Percentiles rank a stretch among this genome's conserved stretches.
These are phyloP conservation scores for Neoascochyta sp. DNA, from an alignment of 2,329 filamentous ascomycete species.

Conservation along the genomic window DNA sequence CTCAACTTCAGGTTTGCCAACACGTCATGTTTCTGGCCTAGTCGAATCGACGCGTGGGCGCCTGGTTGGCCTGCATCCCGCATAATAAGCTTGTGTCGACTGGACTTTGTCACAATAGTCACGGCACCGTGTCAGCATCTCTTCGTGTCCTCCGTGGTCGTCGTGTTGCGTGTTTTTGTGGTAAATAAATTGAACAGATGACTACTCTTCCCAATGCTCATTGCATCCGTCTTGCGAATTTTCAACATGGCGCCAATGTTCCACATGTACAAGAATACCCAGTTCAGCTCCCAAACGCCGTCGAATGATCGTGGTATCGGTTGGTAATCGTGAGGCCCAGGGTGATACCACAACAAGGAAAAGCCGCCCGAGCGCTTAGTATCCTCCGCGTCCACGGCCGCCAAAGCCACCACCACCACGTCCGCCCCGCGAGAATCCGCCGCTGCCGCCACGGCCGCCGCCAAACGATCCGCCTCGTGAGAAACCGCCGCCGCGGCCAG, in stretches of 20 bases:
- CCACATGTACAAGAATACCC: conserved; percentile 22
- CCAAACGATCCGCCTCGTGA: conserved; percentile 43
- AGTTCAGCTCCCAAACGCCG: conserved; percentile 32
- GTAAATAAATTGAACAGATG: conserved; percentile 10
- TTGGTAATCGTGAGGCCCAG: conserved; percentile 22
- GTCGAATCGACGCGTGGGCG: no score
- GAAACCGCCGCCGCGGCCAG: conserved; percentile 34
- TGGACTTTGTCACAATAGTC: no score
- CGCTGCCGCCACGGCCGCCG: conserved; percentile 21
- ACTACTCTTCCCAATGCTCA: conserved; percentile 9
- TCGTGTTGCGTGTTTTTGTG: conserved; percentile 6
- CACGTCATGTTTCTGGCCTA: no score
- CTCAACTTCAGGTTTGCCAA: no score
- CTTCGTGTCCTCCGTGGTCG: no score
- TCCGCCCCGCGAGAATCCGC: conserved; percentile 32
- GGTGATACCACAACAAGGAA: conserved; percentile 15
- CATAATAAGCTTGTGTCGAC: no score
- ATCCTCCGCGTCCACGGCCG: conserved; percentile 31
- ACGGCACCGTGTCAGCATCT: no score
- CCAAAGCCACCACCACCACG: conserved; percentile 23
- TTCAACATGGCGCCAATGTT: conserved; percentile 22
- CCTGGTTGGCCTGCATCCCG: no score
- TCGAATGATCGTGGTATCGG: conserved; percentile 34
- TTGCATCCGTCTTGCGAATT: conserved; percentile 7
- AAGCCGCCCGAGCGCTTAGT: conserved; percentile 19